Base-by-base conservation (phyloP, 345 rosid species). In the Gossypium raimondii region DNA sequence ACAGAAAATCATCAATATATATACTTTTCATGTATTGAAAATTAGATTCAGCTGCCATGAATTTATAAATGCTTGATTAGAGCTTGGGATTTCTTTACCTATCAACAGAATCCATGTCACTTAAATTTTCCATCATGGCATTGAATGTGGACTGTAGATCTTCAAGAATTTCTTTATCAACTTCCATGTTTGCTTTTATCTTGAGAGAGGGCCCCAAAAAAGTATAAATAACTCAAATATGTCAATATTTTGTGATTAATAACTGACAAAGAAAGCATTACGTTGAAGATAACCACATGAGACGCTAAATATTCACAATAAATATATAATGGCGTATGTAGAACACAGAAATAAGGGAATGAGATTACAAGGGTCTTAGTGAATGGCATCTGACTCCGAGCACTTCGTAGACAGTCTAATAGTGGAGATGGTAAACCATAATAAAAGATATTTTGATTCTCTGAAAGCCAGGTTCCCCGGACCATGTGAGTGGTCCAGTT, bases 381-480 rank as follows among this genome's bases (percentile, higher is more conserved):
- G 18, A 65, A 79, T 34, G 16, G 51, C 1, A 41, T 7, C 59
- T 75, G 76, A 63, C 57, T 59, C 29, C 67, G 87, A 77, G 92
- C 92, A 76, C 76, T 83, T 44, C 93, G 84, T 27, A 93, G 82
- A 77, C 76, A 81, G 80, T 90, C 88, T 59, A 93, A 79, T 74
- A 91, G 82, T 9, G 96, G 94, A 75, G 87, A 66, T 73, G 97
- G 99, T 79, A 95, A 85, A 52, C 97, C 97, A 56, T 91, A 95
- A 77, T 85, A 73, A 86, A 95, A 95, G 69, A 89, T 81, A 68
- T 47, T 18, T 53, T 89, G 93, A 77, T 88, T 88, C 22, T 79
- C 85, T 24, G 97, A 93, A 55, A 91, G 81, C 98, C 97, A 95
- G 65, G 98, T 95, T 67, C 94, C 98, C 47, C 98, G 88, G 65